A percentile compares a stretch with the other conserved stretches of the same genome.
Evolutionary conservation across 495 filamentous ascomycete genomes (phyloP).

Genomic region (Neurospora sp.): DNA sequence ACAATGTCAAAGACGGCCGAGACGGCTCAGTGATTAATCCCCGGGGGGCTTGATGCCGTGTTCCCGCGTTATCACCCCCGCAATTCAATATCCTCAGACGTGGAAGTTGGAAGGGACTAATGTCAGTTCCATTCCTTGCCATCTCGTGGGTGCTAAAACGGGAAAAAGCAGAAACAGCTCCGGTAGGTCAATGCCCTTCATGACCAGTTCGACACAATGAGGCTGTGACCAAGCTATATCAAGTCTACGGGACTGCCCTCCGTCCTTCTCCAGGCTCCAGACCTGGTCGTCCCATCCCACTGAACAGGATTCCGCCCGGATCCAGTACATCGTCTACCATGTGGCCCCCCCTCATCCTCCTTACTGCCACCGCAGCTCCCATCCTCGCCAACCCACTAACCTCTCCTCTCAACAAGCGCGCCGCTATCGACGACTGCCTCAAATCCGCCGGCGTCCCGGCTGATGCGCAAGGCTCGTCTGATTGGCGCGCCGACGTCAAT

Average conservation of each 20-base stretch:
- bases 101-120: neutral
- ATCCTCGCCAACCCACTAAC: conserved; percentile 5
- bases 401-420: conserved; percentile 15
- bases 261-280: neutral
- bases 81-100: neutral
- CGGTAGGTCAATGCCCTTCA: neutral
- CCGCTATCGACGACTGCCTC: conserved; percentile 33
- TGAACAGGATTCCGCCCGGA: neutral
- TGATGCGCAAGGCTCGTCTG: conserved; percentile 22
- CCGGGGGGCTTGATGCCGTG: conserved; percentile 10
- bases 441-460: conserved; percentile 21
- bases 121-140: neutral
- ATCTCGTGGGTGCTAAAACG: neutral
- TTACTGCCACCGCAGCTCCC: conserved; percentile 5
- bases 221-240: conserved; percentile 1
- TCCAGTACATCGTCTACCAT: conserved; percentile 3
- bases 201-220: neutral
- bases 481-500: conserved; percentile 28
- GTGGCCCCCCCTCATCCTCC: conserved; percentile 6
- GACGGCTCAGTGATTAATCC: conserved; percentile 6
- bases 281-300: neutral
- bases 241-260: neutral
- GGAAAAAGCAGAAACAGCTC: neutral
- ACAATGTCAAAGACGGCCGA: conserved; percentile 2
- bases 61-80: conserved; percentile 8